Evolutionary conservation across 768 basidiomycete species (phyloP).

Genomic region (Boletus edulis): DNA sequence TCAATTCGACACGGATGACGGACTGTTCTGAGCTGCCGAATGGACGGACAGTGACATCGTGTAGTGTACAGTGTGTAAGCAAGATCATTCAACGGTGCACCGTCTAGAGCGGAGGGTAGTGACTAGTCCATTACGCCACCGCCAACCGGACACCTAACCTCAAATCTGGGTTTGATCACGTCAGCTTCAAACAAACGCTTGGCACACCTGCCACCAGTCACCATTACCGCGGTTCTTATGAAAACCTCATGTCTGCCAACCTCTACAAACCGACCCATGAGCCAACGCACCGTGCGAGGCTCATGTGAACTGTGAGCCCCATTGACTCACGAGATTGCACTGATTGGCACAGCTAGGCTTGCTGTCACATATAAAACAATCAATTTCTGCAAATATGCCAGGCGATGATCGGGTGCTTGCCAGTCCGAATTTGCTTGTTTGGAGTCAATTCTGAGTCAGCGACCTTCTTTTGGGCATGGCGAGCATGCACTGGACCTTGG

Average conservation of each 20-base stretch:
- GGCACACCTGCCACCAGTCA: too few species aligned
- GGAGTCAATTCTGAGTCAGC: background rate
- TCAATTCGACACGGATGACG: background rate
- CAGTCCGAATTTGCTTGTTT: background rate
- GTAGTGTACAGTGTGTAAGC: background rate
- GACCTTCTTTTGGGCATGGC: conserved; percentile 1
- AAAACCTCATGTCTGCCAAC: conserved; percentile 4
- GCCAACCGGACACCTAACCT: conserved; percentile 28
- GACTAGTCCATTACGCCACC: background rate
- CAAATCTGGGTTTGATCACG: conserved; percentile 12
- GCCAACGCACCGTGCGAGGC: background rate
- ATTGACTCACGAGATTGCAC: too few species aligned
- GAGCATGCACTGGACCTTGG: background rate
- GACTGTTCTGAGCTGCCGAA: conserved; percentile 69
- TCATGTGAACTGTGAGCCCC: background rate
- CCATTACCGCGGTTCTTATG: background rate
- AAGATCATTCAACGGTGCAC: too few species aligned
- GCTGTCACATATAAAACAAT: background rate
- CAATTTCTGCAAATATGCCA: background rate
- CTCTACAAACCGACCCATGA: background rate
- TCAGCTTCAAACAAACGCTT: background rate
- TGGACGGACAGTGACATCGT: conserved; percentile 52
- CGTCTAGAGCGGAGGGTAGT: background rate
- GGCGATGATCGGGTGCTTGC: background rate
- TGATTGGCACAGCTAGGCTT: too few species aligned